These are phyloP conservation scores for Pterocarpus santalinus DNA, from an alignment of 306 rosid genomes.

Conservation along the genomic window DNA sequence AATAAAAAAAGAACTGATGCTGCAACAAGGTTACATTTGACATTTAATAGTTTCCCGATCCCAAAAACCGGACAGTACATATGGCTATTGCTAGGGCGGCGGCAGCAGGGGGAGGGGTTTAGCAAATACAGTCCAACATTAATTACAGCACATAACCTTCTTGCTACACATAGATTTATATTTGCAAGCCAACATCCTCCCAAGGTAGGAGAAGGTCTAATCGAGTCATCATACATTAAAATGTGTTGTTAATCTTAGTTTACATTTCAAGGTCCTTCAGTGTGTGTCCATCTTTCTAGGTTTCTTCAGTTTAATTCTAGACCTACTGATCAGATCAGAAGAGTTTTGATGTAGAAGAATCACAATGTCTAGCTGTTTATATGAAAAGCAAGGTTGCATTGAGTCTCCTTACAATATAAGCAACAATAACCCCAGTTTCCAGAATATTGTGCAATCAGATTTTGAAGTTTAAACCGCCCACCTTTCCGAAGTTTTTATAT, in stretches of 20 bases:
- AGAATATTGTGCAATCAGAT: not conserved
- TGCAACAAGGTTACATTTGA: not conserved
- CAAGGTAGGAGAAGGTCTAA: not conserved
- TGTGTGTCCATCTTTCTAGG: not conserved
- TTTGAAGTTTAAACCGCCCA: not conserved
- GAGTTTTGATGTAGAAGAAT: not conserved
- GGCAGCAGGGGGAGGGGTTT: too few species aligned
- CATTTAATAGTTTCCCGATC: constrained; percentile 19
- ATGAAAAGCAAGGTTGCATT: not conserved
- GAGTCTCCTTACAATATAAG: not conserved
- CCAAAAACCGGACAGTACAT: not conserved
- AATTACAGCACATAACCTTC: too few species aligned
- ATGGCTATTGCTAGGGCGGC: not conserved
- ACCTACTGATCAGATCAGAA: not conserved
- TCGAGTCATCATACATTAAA: not conserved
- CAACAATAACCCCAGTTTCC: not conserved
- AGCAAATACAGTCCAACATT: too few species aligned
- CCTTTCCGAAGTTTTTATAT: not conserved
- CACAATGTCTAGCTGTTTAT: not conserved
- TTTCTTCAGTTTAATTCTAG: not conserved
- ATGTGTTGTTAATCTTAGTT: not conserved
- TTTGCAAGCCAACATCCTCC: not conserved
- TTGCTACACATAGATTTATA: too few species aligned
- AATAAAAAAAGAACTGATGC: not conserved
- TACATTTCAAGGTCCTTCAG: not conserved